phyloP scores from a whole-genome alignment of 257 asterid genomes.

The Leonotis leonurus region DNA sequence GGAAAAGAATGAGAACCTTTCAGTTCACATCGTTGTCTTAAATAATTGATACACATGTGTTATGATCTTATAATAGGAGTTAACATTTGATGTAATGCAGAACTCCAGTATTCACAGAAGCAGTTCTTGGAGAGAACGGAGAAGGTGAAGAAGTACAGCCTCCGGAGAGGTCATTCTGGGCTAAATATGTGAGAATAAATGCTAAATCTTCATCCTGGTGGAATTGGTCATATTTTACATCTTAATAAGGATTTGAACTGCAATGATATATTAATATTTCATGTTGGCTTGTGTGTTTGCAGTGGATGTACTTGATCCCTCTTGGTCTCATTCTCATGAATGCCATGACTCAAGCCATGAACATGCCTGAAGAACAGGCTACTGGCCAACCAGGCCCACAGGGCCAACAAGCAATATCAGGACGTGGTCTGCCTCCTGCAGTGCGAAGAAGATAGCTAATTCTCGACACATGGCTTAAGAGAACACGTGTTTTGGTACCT shows the following conservation, averaged over 20 bases:
- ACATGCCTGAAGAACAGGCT: constrained; percentile 77
- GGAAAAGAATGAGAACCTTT: neutral
- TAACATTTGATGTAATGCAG: constrained; percentile 50
- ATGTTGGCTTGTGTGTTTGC: constrained; percentile 20
- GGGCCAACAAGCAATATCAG: constrained; percentile 45
- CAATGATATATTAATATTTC: neutral
- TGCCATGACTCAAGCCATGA: constrained; percentile 94
- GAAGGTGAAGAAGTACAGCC: constrained; percentile 68
- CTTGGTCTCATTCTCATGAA: constrained; percentile 89
- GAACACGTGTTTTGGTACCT: constrained; percentile 16
- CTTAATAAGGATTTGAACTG: neutral
- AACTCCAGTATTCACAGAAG: constrained; percentile 80
- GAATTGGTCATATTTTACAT: neutral
- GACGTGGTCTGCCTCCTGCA: constrained; percentile 67
- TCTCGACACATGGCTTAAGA: neutral
- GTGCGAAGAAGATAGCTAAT: constrained; percentile 72
- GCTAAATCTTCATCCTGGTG: neutral
- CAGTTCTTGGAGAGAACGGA: constrained; percentile 47
- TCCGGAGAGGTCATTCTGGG: constrained; percentile 95
- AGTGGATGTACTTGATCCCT: constrained; percentile 99
- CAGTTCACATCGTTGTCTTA: constrained; percentile 8
- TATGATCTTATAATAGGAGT: constrained; percentile 11
- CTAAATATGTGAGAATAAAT: constrained; percentile 73
- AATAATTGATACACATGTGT: neutral
- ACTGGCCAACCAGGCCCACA: constrained; percentile 65